A percentile compares a stretch with the other conserved stretches of the same genome.
Evolutionary conservation across 495 filamentous ascomycete species (phyloP).

Genomic region (Evansstolkia leycettana): DNA sequence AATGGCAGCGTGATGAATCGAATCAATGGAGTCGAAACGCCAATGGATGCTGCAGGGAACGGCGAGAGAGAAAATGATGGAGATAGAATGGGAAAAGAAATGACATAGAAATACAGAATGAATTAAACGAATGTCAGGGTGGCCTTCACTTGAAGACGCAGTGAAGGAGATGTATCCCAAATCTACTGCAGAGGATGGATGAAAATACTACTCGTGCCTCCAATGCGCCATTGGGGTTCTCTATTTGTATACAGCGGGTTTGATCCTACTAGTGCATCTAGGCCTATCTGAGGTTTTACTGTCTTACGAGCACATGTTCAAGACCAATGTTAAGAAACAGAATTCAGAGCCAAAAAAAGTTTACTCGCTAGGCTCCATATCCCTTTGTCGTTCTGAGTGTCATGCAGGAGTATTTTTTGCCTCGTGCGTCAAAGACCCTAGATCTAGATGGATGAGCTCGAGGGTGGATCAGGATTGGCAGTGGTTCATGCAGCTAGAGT

Average conservation of each 20-base stretch:
- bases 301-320: conserved; percentile 14
- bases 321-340: conserved; percentile 7
- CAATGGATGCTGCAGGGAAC: conserved; percentile 1
- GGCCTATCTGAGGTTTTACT: neutral
- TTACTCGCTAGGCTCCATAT: conserved; percentile 10
- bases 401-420: conserved; percentile 23
- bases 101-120: conserved; percentile 4
- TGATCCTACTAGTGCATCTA: too few relatives aligned
- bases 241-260: too few relatives aligned
- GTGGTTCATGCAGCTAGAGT: conserved; percentile 18
- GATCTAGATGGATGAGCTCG: conserved; percentile 22
- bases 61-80: neutral
- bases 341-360: conserved; percentile 5
- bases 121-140: conserved; percentile 9
- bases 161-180: conserved; percentile 5
- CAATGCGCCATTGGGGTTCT: conserved; percentile 12
- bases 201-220: too few relatives aligned
- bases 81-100: conserved; percentile 6
- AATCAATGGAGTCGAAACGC: too few relatives aligned
- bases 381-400: conserved; percentile 22
- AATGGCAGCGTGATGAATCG: neutral
- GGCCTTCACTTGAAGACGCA: conserved; percentile 1
- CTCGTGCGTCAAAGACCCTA: conserved; percentile 24
- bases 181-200: conserved; percentile 1
- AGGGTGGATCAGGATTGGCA: conserved; percentile 19